phyloP scores from a whole-genome alignment of 768 basidiomycete genomes.

The Boletus subparvulus region DNA sequence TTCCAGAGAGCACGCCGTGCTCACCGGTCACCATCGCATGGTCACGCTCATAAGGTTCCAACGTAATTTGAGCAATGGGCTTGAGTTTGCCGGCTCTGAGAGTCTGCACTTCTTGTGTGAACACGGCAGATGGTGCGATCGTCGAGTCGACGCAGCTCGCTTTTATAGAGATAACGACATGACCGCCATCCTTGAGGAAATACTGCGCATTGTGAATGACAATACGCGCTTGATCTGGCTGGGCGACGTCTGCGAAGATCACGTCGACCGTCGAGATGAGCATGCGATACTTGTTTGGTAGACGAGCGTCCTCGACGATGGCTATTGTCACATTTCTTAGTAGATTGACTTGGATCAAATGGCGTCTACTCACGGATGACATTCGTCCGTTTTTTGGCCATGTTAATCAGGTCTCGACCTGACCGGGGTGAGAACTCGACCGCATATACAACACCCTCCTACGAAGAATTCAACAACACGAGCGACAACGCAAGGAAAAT shows the following conservation, averaged over 20 bases:
- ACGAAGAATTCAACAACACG: conserved; percentile 9
- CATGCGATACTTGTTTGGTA: conserved; percentile 97
- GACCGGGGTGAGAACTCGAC: conserved; percentile 97
- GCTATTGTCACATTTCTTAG: conserved; percentile 43
- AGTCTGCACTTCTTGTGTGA: conserved; percentile 81
- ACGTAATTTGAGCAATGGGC: conserved; percentile 92
- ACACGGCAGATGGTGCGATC: conserved; percentile 84
- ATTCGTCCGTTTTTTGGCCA: conserved; percentile 99
- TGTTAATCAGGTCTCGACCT: conserved; percentile 96
- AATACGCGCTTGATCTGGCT: conserved; percentile 98
- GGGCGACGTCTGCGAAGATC: conserved; percentile 97
- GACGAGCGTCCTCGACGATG: conserved; percentile 95
- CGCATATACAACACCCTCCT: conserved; percentile 97
- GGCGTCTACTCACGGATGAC: conserved; percentile 77
- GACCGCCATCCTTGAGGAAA: conserved; percentile 94
- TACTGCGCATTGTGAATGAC: conserved; percentile 89
- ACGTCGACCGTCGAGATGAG: conserved; percentile 93
- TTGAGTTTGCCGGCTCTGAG: conserved; percentile 81
- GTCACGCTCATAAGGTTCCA: conserved; percentile 91
- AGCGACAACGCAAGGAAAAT: background rate
- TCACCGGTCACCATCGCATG: conserved; percentile 87
- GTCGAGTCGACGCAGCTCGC: conserved; percentile 99
- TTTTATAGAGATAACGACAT: conserved; percentile 96
- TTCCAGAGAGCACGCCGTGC: conserved; percentile 17
- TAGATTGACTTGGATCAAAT: background rate